These are phyloP conservation scores for Zarea fungicola DNA, from an alignment of 2,329 filamentous ascomycete genomes.

Conservation along the genomic window DNA sequence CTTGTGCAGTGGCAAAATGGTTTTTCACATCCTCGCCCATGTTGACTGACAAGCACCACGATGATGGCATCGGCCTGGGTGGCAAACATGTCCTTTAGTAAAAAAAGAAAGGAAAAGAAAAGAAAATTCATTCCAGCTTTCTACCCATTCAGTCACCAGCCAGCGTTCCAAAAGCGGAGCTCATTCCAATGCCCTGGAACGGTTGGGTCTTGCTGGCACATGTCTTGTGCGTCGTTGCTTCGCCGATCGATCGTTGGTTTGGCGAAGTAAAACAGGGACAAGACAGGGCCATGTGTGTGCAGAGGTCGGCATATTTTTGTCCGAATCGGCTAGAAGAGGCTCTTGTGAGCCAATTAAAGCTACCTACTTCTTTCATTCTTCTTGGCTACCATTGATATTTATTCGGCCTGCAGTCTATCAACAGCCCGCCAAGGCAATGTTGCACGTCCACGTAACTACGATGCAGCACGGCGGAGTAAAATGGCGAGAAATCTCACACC, in stretches of 20 bases:
- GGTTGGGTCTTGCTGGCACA: background rate
- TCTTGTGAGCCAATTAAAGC: no score
- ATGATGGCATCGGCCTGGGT: background rate
- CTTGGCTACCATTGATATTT: no score
- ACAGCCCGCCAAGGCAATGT: no score
- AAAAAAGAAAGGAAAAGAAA: no score
- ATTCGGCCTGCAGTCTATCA: no score
- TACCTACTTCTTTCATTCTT: no score
- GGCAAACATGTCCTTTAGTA: background rate
- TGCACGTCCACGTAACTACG: no score
- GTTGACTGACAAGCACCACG: background rate
- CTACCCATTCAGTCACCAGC: background rate
- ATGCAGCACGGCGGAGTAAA: no score
- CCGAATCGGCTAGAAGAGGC: background rate
- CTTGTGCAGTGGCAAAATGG: conserved; percentile 2
- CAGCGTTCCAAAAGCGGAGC: background rate
- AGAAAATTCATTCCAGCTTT: no score
- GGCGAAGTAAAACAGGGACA: background rate
- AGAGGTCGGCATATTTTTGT: no score
- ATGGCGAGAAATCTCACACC: background rate
- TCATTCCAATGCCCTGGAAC: background rate
- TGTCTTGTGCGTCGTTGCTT: background rate
- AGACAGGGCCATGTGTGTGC: background rate
- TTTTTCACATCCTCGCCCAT: background rate
- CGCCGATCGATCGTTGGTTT: conserved; percentile 3